Evolutionary conservation across 306 rosid species (phyloP), one percentile per base, ranked within the genome.

Genomic region (Pyrus bretschneideri): DNA sequence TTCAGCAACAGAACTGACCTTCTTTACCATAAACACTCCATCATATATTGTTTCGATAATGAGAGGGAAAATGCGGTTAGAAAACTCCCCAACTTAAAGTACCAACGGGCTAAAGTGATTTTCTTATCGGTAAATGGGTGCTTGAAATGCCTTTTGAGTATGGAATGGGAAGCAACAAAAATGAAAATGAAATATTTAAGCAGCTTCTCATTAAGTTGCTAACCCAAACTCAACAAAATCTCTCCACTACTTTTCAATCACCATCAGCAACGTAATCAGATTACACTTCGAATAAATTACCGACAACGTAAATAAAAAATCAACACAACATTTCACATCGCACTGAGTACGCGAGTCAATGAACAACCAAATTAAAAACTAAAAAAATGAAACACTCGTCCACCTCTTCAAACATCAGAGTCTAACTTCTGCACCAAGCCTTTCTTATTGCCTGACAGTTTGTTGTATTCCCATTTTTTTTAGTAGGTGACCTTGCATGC

Each of bases 361-460:
- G 25, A 59, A 72, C 52, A 72, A 72, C 67, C 25, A 42, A 29
- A 8, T 61, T 61, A 27, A 12, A 27, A 61, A 25, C 66, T 27
- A 23, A 61, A 38, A 25, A 35, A 30, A 30, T 38, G 9, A 57
- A 25, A 67, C 22, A 51, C 29, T 19, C 67, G 14, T 30, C 76
- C 30, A 19, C 44, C 69, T 76, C 12, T 44, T 55, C 27, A 61
- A 65, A 38, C 78, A 73, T 65, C 70, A 71, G 44, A 74, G 69
- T 15, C 66, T 42, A 44, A 44, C 4, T 44, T 44, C 15, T 44
- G 49, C 49, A 44, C 49, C 49, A 44, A 44, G 49, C 8, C 49
- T 3, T 44, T 44, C 14, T 11, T 11, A 44, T 44, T 10, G 46
- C 46, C 4, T 42, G 13, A 11, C 12, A 42, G 46, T 42, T 11